Evolutionary conservation across 805 yeast species (phyloP), one percentile per base, ranked within the genome.

Genomic region (Metschnikowia proteae): DNA sequence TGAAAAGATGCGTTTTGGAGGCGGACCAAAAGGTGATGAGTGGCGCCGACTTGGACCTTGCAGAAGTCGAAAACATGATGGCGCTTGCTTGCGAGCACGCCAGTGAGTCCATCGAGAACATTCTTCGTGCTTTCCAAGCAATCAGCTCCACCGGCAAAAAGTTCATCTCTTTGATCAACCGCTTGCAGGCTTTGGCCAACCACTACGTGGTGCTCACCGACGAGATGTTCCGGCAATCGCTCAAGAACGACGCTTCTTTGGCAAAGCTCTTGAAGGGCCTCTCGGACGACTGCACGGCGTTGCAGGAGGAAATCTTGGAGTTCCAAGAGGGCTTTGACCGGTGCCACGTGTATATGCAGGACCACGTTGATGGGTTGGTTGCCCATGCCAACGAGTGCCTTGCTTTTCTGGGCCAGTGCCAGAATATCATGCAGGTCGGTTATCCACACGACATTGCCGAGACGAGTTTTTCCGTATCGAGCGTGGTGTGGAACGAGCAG

Each of bases 121-220:
- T 52, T 11, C 50, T 52, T 13, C 30, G 55, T 23, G 44, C 45
- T 0, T 52, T 43, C 31, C 51, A 50, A 26, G 44, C 47, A 9
- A 33, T 52, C 17, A 44, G 51, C 36, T 13, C 34, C 29, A 29
- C 40, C 36, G 53, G 53, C 6, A 52, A 52, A 32, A 13, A 29
- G 11, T 43, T 47, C 26, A 22, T 50, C 6, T 30, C 33, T 10
- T 46, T 50, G 29, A 29, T 50, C 30, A 49, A 52, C 36, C 47
- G 51, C n/a, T 29, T 52, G 26, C 55, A 44, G 38, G 55, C 53
- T 8, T 44, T 39, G 13, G 39, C 51, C 29, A 44, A 34, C n/a
- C 43, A 51, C 22, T 35, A 31, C 37, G 11, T 46, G 34, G 52
- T 48, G 37, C 38, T 51, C 37, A 45, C 31, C 9, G 54, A 51